These are phyloP conservation scores for Cadophora luteo-olivacea DNA, from an alignment of 2,329 filamentous ascomycete genomes.

Conservation along the genomic window DNA sequence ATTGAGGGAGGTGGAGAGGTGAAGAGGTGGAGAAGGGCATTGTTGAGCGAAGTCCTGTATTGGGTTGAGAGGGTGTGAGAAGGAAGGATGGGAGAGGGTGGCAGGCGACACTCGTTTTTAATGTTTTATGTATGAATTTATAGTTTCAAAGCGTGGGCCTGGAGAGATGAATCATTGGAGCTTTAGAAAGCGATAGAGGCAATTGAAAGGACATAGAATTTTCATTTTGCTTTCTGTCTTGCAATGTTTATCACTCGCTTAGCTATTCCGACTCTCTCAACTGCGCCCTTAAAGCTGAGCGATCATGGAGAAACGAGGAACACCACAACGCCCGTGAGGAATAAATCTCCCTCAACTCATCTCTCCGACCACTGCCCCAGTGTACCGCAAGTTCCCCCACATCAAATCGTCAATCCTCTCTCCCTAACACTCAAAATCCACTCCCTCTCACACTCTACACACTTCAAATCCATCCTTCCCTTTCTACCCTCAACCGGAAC, in stretches of 20 bases:
- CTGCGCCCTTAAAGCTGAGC: too few relatives aligned
- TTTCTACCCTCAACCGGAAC: neutral
- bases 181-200: neutral
- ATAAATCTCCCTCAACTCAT: neutral
- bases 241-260: neutral
- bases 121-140: neutral
- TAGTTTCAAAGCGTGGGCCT: neutral
- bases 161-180: neutral
- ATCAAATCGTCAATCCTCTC: conserved; percentile 4
- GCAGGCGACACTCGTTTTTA: neutral
- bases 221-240: neutral
- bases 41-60: neutral
- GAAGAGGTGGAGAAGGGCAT: neutral
- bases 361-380: neutral
- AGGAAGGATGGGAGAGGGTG: neutral
- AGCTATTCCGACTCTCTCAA: neutral
- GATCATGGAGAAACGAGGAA: too few relatives aligned
- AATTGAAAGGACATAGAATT: neutral
- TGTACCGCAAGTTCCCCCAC: too few relatives aligned
- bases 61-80: neutral
- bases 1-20: neutral
- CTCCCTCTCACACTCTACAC: neutral
- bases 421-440: conserved; percentile 1
- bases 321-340: neutral
- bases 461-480: conserved; percentile 5